Evolutionary conservation across 2,329 filamentous ascomycete genomes (phyloP).

Genomic region (Trichocomaceae sp.): DNA sequence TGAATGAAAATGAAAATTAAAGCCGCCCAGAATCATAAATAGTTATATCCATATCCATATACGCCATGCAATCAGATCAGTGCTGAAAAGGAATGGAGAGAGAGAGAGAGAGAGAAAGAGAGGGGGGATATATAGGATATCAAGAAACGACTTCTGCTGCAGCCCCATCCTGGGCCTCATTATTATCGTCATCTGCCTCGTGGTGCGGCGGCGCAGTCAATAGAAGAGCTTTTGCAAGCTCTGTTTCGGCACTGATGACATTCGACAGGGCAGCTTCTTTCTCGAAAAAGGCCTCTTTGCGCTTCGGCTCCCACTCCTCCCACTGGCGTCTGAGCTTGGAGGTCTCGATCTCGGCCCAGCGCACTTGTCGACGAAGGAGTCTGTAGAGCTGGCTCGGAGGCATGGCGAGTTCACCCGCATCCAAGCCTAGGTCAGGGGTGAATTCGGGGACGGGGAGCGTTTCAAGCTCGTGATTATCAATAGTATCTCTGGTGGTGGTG

Average conservation of each 20-base stretch:
- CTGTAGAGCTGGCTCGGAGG: slow-evolving; percentile 39
- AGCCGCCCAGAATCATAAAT: too few species aligned
- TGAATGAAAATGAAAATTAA: too few species aligned
- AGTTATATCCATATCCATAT: too few species aligned
- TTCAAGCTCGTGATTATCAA: slow-evolving; percentile 30
- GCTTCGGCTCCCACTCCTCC: slow-evolving; percentile 28
- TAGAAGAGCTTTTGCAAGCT: slow-evolving; percentile 27
- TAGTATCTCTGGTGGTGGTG: slow-evolving; percentile 22
- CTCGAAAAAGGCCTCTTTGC: slow-evolving; percentile 35
- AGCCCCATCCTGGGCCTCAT: slow-evolving; percentile 12
- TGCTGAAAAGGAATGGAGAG: slow-evolving; percentile 1
- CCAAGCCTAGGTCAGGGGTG: slow-evolving; percentile 36
- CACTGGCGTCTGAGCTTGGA: slow-evolving; percentile 34
- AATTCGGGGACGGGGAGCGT: slow-evolving; percentile 32
- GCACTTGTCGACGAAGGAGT: slow-evolving; percentile 41
- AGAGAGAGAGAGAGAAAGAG: neutral
- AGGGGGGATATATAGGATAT: slow-evolving; percentile 3
- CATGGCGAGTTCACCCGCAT: slow-evolving; percentile 39
- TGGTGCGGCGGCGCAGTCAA: slow-evolving; percentile 15
- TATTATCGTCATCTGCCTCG: slow-evolving; percentile 11
- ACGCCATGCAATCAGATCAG: too few species aligned
- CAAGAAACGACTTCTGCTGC: slow-evolving; percentile 4
- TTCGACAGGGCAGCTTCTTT: slow-evolving; percentile 41
- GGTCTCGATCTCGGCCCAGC: slow-evolving; percentile 43
- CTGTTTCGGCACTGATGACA: slow-evolving; percentile 36